Evolutionary conservation across 2,329 filamentous ascomycete genomes (phyloP), one percentile per base, ranked within the genome.

Genomic region (Dothiorella sarmentorum): DNA sequence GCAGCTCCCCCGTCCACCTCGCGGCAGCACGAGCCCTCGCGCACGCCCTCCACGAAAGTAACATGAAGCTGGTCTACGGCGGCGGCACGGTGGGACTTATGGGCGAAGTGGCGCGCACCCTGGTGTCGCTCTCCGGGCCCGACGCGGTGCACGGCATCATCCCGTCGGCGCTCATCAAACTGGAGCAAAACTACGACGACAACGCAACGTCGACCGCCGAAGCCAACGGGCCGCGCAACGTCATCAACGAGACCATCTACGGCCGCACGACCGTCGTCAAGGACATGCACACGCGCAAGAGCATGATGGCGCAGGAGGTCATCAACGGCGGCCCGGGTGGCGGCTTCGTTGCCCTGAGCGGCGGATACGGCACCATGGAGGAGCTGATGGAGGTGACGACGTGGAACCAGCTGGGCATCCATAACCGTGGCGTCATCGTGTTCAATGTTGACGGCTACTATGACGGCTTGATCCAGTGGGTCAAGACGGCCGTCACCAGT

Each of bases 331-430:
- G 89, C 0, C 85, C 87, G 0, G 93, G 93, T 1, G 88, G 85
- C 59, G 93, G 93, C 11, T 99, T 99, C 76, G 85, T 99, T 38
- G 91, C 91, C 26, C 78, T 99, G 60, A 85, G 84, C 58, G 93
- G 93, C 42, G 94, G 94, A 0, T 99, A 93, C 73, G 94, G 94
- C 18, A 99, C 94, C 2, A 82, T 97, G 71, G 94, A 99, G 27
- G 94, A 99, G 80, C 82, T 99, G 70, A 91, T 96, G 74, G 90
- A 95, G 77, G 85, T 90, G 2, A 86, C 86, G 24, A 95, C 90
- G 10, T 99, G 94, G 92, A 97, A 97, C 74, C 94, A 97, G 77
- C 77, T 99, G 51, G 93, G 94, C 1, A 97, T 99, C 64, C 94
- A 97, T 75, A 81, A 81, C 66, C 80, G 82, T 51, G 89, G 88